Evolutionary conservation across 208 protist genomes (phyloP).

Genomic region (Borovskyia barvae): DNA sequence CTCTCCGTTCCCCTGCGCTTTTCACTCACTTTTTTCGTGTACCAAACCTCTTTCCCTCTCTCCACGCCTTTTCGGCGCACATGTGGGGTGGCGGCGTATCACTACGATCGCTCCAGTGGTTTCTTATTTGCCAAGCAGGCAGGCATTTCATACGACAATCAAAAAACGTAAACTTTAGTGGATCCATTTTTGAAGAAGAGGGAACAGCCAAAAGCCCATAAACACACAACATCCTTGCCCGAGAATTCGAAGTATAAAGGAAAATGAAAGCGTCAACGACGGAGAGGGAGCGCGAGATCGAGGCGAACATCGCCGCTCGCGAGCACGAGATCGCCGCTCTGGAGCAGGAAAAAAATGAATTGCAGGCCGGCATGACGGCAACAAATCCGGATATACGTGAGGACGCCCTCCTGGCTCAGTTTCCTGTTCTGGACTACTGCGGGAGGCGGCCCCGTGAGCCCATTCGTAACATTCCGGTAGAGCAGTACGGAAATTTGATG

Average conservation of each 20-base stretch:
- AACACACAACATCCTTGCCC: too few relatives aligned
- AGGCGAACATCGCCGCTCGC: conserved; percentile 55
- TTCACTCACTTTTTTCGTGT: conserved; percentile 1
- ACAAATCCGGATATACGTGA: conserved; percentile 21
- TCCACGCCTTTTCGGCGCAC: too few relatives aligned
- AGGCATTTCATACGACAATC: neutral
- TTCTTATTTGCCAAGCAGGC: neutral
- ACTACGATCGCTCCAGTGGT: too few relatives aligned
- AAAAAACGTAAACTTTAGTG: too few relatives aligned
- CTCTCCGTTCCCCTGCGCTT: neutral
- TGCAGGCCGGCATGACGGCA: conserved; percentile 49
- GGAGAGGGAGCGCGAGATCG: conserved; percentile 64
- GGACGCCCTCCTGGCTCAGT: conserved; percentile 53
- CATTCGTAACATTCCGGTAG: conserved; percentile 49
- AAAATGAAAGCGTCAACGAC: conserved; percentile 50
- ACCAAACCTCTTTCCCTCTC: neutral
- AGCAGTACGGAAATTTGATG: conserved; percentile 67
- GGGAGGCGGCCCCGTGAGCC: conserved; percentile 40
- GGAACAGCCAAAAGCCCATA: too few relatives aligned
- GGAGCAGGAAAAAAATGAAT: conserved; percentile 40
- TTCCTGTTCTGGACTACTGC: conserved; percentile 80
- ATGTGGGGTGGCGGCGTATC: too few relatives aligned
- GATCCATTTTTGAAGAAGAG: too few relatives aligned
- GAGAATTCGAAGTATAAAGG: too few relatives aligned
- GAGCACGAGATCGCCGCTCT: conserved; percentile 65